Conservation (phyloP, 805 yeast species). For the Yarrowia divulgata region DNA sequence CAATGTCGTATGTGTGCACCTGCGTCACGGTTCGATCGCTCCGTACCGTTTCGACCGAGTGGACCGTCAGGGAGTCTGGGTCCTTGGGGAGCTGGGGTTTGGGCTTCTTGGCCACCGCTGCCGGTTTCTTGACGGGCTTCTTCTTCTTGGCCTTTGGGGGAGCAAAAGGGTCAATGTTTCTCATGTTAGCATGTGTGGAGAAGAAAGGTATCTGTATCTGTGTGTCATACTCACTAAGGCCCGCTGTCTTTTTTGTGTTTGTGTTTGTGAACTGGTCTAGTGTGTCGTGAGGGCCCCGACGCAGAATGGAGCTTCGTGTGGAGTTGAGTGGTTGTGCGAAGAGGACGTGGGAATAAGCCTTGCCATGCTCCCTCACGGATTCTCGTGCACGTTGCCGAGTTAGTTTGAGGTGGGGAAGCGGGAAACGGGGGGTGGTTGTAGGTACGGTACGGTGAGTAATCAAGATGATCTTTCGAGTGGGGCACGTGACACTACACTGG, state of each 20-base stretch:
- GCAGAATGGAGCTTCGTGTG: not conserved
- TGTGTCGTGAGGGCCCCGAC: constrained; percentile 1
- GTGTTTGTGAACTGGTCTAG: not conserved
- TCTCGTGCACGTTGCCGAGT: constrained; percentile 16
- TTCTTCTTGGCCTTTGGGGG: constrained; percentile 31
- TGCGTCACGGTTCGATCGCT: not conserved
- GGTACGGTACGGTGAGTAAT: too few relatives aligned
- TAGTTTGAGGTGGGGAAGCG: constrained; percentile 16
- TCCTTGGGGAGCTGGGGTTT: constrained; percentile 2
- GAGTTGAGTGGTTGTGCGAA: not conserved
- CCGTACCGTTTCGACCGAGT: constrained; percentile 8
- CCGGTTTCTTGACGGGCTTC: constrained; percentile 25
- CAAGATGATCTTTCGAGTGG: too few relatives aligned
- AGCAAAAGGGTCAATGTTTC: constrained; percentile 32
- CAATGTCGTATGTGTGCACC: not conserved
- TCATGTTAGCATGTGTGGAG: constrained; percentile 29
- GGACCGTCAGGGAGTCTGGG: constrained; percentile 8
- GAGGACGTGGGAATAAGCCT: constrained; percentile 11
- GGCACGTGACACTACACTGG: too few relatives aligned
- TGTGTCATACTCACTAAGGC: constrained; percentile 16
- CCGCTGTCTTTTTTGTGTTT: not conserved
- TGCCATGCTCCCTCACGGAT: not conserved
- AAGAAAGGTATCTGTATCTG: too few relatives aligned
- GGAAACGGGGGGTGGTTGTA: not conserved
- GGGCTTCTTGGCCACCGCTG: not conserved